Evolutionary conservation across 169 alveolate species (phyloP).

Genomic region (Plasmodium vinckei): DNA sequence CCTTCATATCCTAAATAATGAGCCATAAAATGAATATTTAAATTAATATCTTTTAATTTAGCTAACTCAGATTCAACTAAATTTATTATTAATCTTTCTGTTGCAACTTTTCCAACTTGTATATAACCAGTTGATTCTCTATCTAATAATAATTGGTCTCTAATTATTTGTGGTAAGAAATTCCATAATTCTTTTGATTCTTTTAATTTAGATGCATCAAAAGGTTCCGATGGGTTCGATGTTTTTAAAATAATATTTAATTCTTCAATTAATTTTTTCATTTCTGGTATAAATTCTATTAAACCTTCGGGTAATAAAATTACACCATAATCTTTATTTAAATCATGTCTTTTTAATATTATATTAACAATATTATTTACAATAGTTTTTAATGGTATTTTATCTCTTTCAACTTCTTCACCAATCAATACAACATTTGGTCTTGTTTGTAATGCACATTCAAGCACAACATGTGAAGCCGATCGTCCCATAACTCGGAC

Average conservation of each 20-base stretch:
- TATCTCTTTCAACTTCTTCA: constrained; percentile 94
- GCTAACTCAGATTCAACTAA: constrained; percentile 89
- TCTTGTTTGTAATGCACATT: constrained; percentile 96
- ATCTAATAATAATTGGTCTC: constrained; percentile 96
- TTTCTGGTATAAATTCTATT: constrained; percentile 97
- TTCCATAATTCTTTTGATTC: constrained; percentile 87
- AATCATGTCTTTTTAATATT: constrained; percentile 90
- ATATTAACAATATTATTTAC: constrained; percentile 92
- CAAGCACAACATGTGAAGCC: constrained; percentile 98
- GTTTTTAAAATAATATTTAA: constrained; percentile 92
- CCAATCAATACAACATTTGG: constrained; percentile 95
- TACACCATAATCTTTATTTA: constrained; percentile 96
- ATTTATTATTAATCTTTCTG: constrained; percentile 96
- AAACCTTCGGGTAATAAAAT: constrained; percentile 98
- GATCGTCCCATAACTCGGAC: constrained; percentile 98
- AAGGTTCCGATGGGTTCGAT: constrained; percentile 9
- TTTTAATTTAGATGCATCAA: constrained; percentile 76
- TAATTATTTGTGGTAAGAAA: constrained; percentile 93
- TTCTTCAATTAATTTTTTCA: constrained; percentile 92
- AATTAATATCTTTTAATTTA: constrained; percentile 74
- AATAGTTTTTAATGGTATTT: constrained; percentile 90
- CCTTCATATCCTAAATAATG: constrained; percentile 99
- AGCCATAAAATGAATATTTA: constrained; percentile 83
- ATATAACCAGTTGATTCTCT: constrained; percentile 99
- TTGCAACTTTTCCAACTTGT: constrained; percentile 98